Evolutionary conservation across 768 basidiomycete species (phyloP), one percentile per base, ranked within the genome.

Genomic region (Agaricus bisporus): DNA sequence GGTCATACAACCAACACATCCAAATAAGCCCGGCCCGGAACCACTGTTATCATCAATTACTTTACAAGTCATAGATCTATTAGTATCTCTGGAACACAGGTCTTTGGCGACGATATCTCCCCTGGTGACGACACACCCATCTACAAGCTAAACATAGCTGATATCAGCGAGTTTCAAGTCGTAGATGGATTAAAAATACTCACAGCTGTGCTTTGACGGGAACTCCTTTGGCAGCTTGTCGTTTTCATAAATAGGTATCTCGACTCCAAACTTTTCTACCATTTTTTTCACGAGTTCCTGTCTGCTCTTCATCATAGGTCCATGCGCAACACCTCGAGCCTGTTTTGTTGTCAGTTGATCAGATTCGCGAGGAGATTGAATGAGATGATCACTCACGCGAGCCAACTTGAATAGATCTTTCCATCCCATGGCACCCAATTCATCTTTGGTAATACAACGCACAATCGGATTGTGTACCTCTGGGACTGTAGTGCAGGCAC

Each of bases 321-420:
- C 48, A 39, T 49, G 38, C 17, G 17, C 22, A 8, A 49, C 37
- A 14, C 18, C 12, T 5, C 48, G 48, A 38, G 36, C 37, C 48
- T 32, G 32, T 8, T 32, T 7, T 32, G 8, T 49, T 17, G 4
- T 26, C 15, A 26, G 20, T 12, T 5, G 18, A 35, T 32, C 29
- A 2, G 35, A 11, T 12, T n/a, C 26, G n/a, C 37, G 12, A 38
- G 25, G 18, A 11, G 36, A 12, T 37, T 5, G 6, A 7, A 5
- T 5, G 38, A 25, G 36, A 25, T 36, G 20, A 39, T 12, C 15
- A 18, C 39, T 50, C 17, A 50, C 49, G 5, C 38, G 39, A 41
- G 49, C 49, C n/a, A 50, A 18, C 38, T 26, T 50, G 26, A 50
- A 41, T n/a, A 41, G 18, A 25, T 50, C 49, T 14, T 50, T 50